Conservation (phyloP, 163 green algal genomes). For the Volvox carteri region DNA sequence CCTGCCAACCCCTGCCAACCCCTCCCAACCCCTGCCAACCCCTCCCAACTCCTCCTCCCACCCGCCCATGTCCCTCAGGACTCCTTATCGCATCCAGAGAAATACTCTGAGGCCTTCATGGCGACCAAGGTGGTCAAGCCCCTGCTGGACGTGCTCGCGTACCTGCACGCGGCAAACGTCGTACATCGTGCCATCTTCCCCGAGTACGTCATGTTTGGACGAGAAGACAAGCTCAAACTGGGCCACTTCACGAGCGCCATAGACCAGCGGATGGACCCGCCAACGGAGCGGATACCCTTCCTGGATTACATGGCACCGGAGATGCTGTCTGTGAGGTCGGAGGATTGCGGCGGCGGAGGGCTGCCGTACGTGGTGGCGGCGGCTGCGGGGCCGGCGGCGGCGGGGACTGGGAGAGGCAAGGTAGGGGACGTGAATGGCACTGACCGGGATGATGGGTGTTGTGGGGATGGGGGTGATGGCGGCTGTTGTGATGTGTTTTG, state of each 20-base stretch:
- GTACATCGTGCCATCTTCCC: slow-evolving; percentile 69
- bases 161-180: slow-evolving; percentile 68
- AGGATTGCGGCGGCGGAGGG: not conserved
- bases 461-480: too few relatives aligned
- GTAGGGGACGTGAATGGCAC: too few relatives aligned
- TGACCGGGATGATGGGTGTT: too few relatives aligned
- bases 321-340: slow-evolving; percentile 60
- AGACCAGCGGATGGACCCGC: slow-evolving; percentile 59
- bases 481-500: too few relatives aligned
- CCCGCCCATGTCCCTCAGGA: too few relatives aligned
- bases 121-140: slow-evolving; percentile 64
- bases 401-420: too few relatives aligned
- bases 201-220: slow-evolving; percentile 70
- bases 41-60: too few relatives aligned
- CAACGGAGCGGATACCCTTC: slow-evolving; percentile 56
- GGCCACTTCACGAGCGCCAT: slow-evolving; percentile 62
- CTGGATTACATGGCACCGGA: slow-evolving; percentile 78
- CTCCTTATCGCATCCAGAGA: slow-evolving; percentile 62
- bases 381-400: not conserved
- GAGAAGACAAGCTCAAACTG: slow-evolving; percentile 63
- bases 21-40: too few relatives aligned
- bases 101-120: slow-evolving; percentile 68
- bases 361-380: too few relatives aligned
- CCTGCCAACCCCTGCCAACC: too few relatives aligned
- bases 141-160: slow-evolving; percentile 66